Evolutionary conservation across 805 yeast genomes (phyloP), one percentile per base, ranked within the genome.

Genomic region (Monosporozyma siamensis): DNA sequence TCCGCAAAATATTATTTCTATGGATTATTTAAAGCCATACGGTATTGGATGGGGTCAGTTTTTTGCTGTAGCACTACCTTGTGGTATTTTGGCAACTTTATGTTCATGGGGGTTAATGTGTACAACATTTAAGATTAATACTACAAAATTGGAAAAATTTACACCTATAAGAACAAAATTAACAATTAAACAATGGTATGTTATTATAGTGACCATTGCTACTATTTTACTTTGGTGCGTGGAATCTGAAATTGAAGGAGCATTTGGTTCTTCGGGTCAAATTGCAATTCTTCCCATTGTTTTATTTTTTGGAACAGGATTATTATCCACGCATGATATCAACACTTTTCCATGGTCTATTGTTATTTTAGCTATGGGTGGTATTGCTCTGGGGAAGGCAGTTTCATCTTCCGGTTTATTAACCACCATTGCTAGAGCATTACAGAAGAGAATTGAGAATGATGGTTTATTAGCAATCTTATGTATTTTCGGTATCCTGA

Each of bases 271-370:
- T 47, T 83, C 90, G 77, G 98, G 98, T 37, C 77, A 86, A 52
- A 78, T 92, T 51, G 95, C 97, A 1, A 71, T 88, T 29, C 67
- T 89, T 23, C 97, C 97, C 6, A 75, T 90, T 43, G 80, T 86
- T 15, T 64, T 88, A 22, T 82, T 92, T 57, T 90, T 90, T 58
- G 97, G 95, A 14, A 77, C 95, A 0, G 96, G 96, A 1, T 61
- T 89, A 26, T 66, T 90, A 47, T 72, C 84, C 4, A 79, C 89
- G 1, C 84, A 85, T 37, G 97, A 92, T 60, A 81, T 90, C 59
- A 89, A 90, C 64, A 84, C 86, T 58, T 90, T 90, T 64, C 86
- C 95, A 23, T 90, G 98, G 98, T 83, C 94, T 4, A 90, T 92
- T 55, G 94, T 92, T 18, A 78, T 89, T 36, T 70, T 90, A 47